Evolutionary conservation across 345 rosid species (phyloP).

Genomic region (Viola odorata): DNA sequence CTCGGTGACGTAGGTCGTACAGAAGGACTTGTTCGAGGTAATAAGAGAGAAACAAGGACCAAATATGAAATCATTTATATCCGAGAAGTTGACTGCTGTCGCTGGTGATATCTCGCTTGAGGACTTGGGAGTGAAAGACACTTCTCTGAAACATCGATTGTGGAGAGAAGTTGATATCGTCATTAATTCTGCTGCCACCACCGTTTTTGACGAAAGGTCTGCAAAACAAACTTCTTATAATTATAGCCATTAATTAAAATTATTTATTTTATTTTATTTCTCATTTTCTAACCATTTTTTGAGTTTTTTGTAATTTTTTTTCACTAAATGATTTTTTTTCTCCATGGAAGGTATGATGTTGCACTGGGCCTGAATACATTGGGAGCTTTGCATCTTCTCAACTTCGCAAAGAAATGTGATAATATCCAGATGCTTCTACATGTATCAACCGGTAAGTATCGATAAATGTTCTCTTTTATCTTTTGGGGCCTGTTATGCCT

Average conservation of each 20-base stretch:
- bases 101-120: conserved; percentile 29
- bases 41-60: conserved; percentile 15
- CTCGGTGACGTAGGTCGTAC: conserved; percentile 13
- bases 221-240: not conserved
- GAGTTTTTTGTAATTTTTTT: too few relatives aligned
- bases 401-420: conserved; percentile 49
- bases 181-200: conserved; percentile 38
- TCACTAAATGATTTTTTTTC: too few relatives aligned
- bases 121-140: conserved; percentile 26
- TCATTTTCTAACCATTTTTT: too few relatives aligned
- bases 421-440: conserved; percentile 43
- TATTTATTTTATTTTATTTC: too few relatives aligned
- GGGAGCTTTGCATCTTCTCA: conserved; percentile 46
- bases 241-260: too few relatives aligned
- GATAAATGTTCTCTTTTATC: not conserved
- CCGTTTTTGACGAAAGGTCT: conserved; percentile 40
- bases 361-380: conserved; percentile 47
- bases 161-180: conserved; percentile 23
- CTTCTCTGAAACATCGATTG: conserved; percentile 21
- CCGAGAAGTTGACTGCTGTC: conserved; percentile 15
- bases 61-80: not conserved
- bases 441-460: conserved; percentile 31
- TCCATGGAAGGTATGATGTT: conserved; percentile 31
- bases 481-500: not conserved
- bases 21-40: conserved; percentile 17